Conservation (phyloP, 2,329 filamentous ascomycete genomes). For the Colletotrichum cordylinicola region DNA sequence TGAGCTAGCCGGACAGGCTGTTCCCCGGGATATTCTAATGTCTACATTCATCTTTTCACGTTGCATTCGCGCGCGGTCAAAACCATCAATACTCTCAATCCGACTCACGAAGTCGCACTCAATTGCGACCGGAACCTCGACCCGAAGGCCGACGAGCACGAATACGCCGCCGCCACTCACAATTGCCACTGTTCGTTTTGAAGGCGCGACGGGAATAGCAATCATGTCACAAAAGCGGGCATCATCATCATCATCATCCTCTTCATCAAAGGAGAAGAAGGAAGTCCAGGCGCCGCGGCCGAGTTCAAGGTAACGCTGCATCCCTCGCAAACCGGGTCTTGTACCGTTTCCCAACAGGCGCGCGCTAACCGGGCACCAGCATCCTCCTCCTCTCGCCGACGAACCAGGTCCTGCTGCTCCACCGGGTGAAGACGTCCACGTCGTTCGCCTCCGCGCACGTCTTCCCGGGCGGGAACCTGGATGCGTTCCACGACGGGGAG, state of each 20-base stretch:
- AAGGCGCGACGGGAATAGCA: neutral
- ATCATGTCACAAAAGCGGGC: constrained; percentile 16
- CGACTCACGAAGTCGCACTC: neutral
- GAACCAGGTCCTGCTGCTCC: constrained; percentile 88
- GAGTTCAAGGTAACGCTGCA: constrained; percentile 58
- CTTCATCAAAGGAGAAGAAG: constrained; percentile 27
- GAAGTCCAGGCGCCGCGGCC: constrained; percentile 57
- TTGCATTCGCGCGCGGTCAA: neutral
- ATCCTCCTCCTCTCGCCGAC: constrained; percentile 84
- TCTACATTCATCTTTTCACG: neutral
- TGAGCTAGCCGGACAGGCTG: neutral
- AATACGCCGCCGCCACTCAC: neutral
- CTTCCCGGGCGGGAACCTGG: constrained; percentile 90
- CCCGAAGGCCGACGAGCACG: neutral
- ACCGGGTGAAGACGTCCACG: constrained; percentile 80
- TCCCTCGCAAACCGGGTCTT: neutral
- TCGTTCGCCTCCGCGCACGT: constrained; percentile 93
- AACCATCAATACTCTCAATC: neutral
- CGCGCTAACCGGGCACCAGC: constrained; percentile 20
- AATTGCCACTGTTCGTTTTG: neutral
- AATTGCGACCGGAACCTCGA: neutral
- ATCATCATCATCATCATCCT: constrained; percentile 8
- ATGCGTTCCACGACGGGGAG: constrained; percentile 75
- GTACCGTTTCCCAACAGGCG: neutral
- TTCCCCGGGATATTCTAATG: neutral